Evolutionary conservation across 73 alveolate genomes (phyloP).

Genomic region (Stentor coeruleus): DNA sequence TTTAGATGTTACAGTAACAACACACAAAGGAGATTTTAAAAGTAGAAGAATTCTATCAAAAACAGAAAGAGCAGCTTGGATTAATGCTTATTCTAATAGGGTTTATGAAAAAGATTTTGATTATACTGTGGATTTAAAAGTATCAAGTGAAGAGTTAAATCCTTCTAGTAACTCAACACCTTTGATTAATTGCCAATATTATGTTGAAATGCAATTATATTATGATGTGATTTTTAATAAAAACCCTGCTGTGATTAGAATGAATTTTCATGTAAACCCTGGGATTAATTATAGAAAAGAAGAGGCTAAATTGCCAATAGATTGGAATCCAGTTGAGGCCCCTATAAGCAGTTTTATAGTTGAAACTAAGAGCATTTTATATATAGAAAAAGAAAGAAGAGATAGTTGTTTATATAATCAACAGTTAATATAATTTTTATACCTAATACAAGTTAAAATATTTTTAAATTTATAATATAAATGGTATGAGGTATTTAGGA

Average conservation of each 20-base stretch:
- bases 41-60: background rate
- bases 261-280: conserved; percentile 20
- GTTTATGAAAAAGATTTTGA: conserved; percentile 21
- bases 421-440: no score
- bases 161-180: conserved; percentile 10
- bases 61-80: conserved; percentile 3
- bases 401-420: no score
- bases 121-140: background rate
- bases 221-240: background rate
- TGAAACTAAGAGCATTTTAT: background rate
- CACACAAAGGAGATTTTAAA: background rate
- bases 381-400: background rate
- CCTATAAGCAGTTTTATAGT: conserved; percentile 9
- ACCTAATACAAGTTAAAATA: conserved; percentile 5
- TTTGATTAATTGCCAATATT: background rate
- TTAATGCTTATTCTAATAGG: conserved; percentile 1
- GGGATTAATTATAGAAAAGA: background rate
- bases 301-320: background rate
- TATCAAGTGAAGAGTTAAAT: background rate
- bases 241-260: background rate
- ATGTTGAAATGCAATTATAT: background rate
- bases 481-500: no score
- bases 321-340: conserved; percentile 17
- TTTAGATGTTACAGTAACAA: background rate
- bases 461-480: no score